phyloP scores from a whole-genome alignment of 768 basidiomycete genomes.

The Tylopilus rubrobrunneus region DNA sequence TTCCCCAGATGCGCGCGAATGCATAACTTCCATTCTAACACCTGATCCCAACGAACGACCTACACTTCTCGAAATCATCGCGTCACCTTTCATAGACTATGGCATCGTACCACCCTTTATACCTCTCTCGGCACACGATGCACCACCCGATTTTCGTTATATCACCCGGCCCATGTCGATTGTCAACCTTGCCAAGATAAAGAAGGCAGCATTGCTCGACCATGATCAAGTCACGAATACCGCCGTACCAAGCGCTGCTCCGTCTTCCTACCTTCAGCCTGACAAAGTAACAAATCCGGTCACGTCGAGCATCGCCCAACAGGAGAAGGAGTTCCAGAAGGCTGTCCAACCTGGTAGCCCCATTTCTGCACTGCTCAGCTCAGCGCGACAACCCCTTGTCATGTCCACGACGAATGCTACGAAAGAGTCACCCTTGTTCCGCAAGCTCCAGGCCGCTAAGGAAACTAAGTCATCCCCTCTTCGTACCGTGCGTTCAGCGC shows the following conservation, averaged over 20 bases:
- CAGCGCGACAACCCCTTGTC: slow-evolving; percentile 83
- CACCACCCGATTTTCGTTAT: slow-evolving; percentile 69
- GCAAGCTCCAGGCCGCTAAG: slow-evolving; percentile 55
- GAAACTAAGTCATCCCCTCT: slow-evolving; percentile 52
- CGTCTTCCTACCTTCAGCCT: slow-evolving; percentile 11
- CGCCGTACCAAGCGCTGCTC: slow-evolving; percentile 37
- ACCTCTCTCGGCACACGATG: slow-evolving; percentile 73
- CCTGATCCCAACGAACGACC: slow-evolving; percentile 81
- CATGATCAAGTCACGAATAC: slow-evolving; percentile 50
- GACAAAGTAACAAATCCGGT: slow-evolving; percentile 36
- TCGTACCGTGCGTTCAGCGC: slow-evolving; percentile 38
- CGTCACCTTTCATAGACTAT: slow-evolving; percentile 77
- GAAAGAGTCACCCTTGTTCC: slow-evolving; percentile 36
- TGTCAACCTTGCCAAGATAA: slow-evolving; percentile 65
- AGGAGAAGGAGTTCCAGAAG: slow-evolving; percentile 95
- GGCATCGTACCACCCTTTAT: slow-evolving; percentile 82
- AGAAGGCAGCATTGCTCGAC: slow-evolving; percentile 60
- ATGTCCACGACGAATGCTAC: slow-evolving; percentile 50
- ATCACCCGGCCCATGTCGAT: slow-evolving; percentile 59
- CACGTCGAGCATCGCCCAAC: slow-evolving; percentile 67
- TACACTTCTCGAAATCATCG: slow-evolving; percentile 77
- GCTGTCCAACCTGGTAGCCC: slow-evolving; percentile 95
- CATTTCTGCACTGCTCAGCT: slow-evolving; percentile 85
- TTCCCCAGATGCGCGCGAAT: slow-evolving; percentile 65
- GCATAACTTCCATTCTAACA: slow-evolving; percentile 83